Percentiles rank a stretch among this genome's conserved stretches.
Evolutionary conservation across 371 early-diverging fungal species (phyloP).

Genomic region (Mortierella sp.): DNA sequence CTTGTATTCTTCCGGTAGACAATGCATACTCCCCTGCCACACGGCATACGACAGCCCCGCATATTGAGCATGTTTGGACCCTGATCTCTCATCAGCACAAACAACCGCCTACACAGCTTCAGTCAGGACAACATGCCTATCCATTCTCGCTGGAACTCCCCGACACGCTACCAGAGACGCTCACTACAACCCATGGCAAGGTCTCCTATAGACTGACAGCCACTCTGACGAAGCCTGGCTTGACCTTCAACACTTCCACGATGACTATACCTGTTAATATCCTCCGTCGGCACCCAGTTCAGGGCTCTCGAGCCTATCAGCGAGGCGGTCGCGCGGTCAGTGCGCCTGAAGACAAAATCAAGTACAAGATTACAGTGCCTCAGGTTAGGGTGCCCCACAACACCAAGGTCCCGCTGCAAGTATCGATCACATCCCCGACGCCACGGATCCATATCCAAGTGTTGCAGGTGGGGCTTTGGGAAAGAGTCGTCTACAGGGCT

Average conservation of each 20-base stretch:
- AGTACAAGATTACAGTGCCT: conserved; percentile 43
- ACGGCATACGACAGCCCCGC: conserved; percentile 37
- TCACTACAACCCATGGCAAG: conserved; percentile 53
- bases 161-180: conserved; percentile 51
- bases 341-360: conserved; percentile 33
- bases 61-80: conserved; percentile 49
- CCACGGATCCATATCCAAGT: conserved; percentile 24
- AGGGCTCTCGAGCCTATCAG: conserved; percentile 30
- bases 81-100: conserved; percentile 50
- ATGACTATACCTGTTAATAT: conserved; percentile 40
- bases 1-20: conserved; percentile 13
- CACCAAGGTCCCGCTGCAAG: conserved; percentile 46
- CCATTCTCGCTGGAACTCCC: conserved; percentile 58
- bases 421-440: conserved; percentile 34
- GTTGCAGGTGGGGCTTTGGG: conserved; percentile 49
- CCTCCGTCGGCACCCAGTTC: conserved; percentile 30
- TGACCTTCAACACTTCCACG: conserved; percentile 35
- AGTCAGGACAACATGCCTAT: conserved; percentile 58
- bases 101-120: conserved; percentile 36
- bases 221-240: conserved; percentile 42
- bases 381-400: conserved; percentile 41
- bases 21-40: conserved; percentile 47
- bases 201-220: conserved; percentile 54
- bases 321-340: conserved; percentile 29
- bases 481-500: conserved; percentile 36